Base-by-base conservation (phyloP, 768 basidiomycete species). In the Panaeolus cyanescens region DNA sequence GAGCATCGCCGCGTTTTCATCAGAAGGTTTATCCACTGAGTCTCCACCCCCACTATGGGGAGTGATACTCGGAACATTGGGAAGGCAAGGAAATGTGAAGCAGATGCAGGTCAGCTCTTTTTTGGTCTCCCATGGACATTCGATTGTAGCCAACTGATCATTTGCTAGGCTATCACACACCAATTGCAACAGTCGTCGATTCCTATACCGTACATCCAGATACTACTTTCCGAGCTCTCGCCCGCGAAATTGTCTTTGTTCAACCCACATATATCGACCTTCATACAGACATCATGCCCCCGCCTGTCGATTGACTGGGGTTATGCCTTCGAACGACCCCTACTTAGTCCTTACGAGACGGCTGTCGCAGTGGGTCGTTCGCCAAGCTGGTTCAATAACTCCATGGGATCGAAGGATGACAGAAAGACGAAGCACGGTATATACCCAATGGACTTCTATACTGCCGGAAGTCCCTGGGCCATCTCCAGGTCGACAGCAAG, bases 281-380 rank as follows among this genome's bases (percentile, higher is more conserved):
- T 99, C 72, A 85, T 99, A 17, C 97, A 99, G 72, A 99, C 97
- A 1, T 93, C 95, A 0, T 99, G 97, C 73, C 97, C 97, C 3
- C 87, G 97, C 25, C 78, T 99, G 57, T 95, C 93, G 17, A 99
- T 99, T 60, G 97, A 99, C 71, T 99, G 97, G 97, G 97, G 97
- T 3, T 96, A 96, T 70, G 97, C 96, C 1, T 99, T 99, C 76
- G 81, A 89, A 58, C 80, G 84, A 20, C 97, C 97, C 2, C 78
- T 99, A 54, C 76, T 99, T 33, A 95, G 89, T 67, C 95, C 96
- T 1, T 99, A 98, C 71, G 97, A 99, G 74, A 90, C 92, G 0
- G 86, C 89, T 4, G 92, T 99, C 1, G 95, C 89, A 10, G 80
- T 97, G 1, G 93, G 92, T 0, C 80, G 82, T 55, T 75, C 82